Evolutionary conservation across 2,329 filamentous ascomycete genomes (phyloP).

Genomic region (Nannizzia gypsea): DNA sequence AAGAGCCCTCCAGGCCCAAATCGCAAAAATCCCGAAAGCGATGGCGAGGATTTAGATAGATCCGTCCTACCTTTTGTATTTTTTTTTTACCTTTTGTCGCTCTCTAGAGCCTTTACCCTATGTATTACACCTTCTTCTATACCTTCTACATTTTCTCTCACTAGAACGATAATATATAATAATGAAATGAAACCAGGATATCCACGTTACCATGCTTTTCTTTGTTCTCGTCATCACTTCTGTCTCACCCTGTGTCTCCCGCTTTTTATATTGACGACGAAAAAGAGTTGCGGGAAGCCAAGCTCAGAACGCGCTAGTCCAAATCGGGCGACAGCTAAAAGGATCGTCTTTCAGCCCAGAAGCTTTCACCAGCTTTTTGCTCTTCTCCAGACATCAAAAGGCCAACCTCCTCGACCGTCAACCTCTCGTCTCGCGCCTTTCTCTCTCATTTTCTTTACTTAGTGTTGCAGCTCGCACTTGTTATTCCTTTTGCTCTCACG

Average conservation of each 20-base stretch:
- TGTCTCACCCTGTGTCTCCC: no score
- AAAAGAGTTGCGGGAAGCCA: neutral
- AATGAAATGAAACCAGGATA: neutral
- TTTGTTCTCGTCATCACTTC: no score
- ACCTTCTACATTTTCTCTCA: neutral
- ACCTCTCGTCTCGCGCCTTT: neutral
- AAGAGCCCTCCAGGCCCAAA: constrained; percentile 15
- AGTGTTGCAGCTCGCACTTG: neutral
- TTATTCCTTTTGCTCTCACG: neutral
- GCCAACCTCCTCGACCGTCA: neutral
- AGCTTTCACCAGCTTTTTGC: neutral
- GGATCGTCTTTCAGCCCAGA: neutral
- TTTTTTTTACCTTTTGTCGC: neutral
- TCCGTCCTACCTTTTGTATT: neutral
- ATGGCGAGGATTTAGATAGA: constrained; percentile 22
- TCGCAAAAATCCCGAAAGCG: constrained; percentile 23
- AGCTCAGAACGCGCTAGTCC: neutral
- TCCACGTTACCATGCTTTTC: no score
- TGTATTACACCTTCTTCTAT: neutral
- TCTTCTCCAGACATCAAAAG: neutral
- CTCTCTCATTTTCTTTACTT: neutral
- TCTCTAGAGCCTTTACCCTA: neutral
- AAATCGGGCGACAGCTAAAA: neutral
- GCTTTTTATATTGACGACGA: neutral
- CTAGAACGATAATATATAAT: neutral